Percentiles rank a stretch among this genome's conserved stretches.
phyloP scores from a whole-genome alignment of 805 yeast genomes.

The Ogataea thermomethanolica region DNA sequence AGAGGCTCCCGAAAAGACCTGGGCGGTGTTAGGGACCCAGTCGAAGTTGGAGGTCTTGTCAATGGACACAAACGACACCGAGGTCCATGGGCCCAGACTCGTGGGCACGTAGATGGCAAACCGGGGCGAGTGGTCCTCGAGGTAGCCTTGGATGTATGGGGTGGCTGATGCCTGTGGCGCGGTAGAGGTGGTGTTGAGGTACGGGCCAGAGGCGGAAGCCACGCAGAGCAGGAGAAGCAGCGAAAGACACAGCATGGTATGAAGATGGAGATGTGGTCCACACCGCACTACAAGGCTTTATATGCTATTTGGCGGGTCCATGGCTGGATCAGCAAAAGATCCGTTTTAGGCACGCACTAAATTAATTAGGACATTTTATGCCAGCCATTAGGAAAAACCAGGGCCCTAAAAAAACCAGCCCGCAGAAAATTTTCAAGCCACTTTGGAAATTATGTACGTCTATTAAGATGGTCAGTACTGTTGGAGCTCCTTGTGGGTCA shows the following conservation, averaged over 20 bases:
- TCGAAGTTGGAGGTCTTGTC: constrained; percentile 17
- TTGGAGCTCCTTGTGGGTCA: constrained; percentile 34
- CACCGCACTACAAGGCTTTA: background rate
- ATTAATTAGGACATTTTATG: background rate
- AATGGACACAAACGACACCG: constrained; percentile 17
- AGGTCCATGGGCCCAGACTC: constrained; percentile 19
- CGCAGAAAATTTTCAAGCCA: background rate
- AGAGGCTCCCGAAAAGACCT: constrained; percentile 9
- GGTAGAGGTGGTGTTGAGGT: constrained; percentile 9
- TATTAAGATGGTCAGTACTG: constrained; percentile 21
- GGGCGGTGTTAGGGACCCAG: constrained; percentile 19
- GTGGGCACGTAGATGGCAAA: constrained; percentile 22
- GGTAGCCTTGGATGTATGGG: constrained; percentile 20
- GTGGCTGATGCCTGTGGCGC: constrained; percentile 11
- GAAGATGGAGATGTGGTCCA: background rate
- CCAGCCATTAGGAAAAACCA: background rate
- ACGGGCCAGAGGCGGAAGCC: constrained; percentile 7
- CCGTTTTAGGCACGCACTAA: background rate
- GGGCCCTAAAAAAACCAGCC: constrained; percentile 4
- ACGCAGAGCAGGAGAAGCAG: constrained; percentile 6
- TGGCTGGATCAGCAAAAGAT: background rate
- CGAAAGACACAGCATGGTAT: constrained; percentile 8
- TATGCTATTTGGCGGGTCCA: background rate
- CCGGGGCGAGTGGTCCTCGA: constrained; percentile 18
- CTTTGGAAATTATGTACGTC: background rate